These are phyloP conservation scores for Leccinum pellstonianum DNA, from an alignment of 768 basidiomycete species.

Conservation along the genomic window DNA sequence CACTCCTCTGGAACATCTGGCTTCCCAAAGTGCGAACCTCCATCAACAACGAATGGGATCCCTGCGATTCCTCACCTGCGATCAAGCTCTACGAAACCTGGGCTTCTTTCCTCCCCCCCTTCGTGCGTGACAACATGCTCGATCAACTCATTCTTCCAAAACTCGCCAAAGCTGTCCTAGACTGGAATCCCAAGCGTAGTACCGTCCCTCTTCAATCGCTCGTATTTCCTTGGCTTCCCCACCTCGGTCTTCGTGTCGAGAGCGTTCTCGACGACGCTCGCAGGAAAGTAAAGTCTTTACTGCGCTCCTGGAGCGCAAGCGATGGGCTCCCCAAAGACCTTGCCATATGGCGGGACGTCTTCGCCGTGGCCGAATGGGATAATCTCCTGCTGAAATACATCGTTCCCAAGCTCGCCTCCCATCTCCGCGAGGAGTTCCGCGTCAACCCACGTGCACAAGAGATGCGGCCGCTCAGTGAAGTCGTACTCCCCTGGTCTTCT, in stretches of 20 bases:
- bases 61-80: constrained; percentile 68
- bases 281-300: constrained; percentile 76
- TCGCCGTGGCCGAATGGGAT: constrained; percentile 84
- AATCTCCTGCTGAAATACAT: constrained; percentile 85
- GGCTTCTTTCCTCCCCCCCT: constrained; percentile 83
- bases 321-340: constrained; percentile 80
- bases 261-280: constrained; percentile 84
- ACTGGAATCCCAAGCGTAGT: constrained; percentile 72
- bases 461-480: constrained; percentile 71
- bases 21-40: constrained; percentile 89
- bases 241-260: constrained; percentile 80
- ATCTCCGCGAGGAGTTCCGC: constrained; percentile 80
- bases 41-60: constrained; percentile 94
- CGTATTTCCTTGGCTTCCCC: constrained; percentile 95
- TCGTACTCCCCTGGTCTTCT: constrained; percentile 72
- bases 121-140: constrained; percentile 91
- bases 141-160: constrained; percentile 96
- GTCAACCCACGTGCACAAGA: constrained; percentile 91
- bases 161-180: constrained; percentile 75
- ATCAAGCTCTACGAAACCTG: constrained; percentile 86
- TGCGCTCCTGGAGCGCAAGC: constrained; percentile 71
- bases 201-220: constrained; percentile 67
- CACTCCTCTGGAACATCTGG: constrained; percentile 93
- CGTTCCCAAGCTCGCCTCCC: constrained; percentile 84
- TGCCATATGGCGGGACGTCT: constrained; percentile 81